A percentile compares a stretch with the other conserved stretches of the same genome.
These are phyloP conservation scores for Aspergillus sp. DNA, from an alignment of 2,329 filamentous ascomycete species.

Conservation along the genomic window DNA sequence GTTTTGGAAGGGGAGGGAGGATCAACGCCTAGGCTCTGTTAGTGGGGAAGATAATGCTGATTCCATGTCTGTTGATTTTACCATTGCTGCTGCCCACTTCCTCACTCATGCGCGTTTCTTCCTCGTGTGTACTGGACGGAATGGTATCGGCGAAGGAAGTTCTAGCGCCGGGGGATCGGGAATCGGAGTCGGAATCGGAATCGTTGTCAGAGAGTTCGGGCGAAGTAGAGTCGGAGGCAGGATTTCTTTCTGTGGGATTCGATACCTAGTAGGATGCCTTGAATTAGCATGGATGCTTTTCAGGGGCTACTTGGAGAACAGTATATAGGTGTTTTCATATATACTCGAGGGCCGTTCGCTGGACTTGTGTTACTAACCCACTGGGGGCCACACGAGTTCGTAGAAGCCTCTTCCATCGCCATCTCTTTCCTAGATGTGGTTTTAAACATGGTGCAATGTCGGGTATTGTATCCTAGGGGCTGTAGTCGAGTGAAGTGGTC, in stretches of 20 bases:
- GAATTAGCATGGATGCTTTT: background rate
- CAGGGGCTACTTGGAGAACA: background rate
- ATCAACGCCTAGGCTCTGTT: background rate
- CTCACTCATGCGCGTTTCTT: background rate
- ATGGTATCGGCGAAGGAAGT: background rate
- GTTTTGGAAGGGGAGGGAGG: background rate
- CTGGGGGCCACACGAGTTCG: background rate
- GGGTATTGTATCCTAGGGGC: too few species aligned
- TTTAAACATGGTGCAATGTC: background rate
- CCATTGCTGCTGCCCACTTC: background rate
- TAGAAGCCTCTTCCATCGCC: background rate
- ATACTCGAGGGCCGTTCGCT: background rate
- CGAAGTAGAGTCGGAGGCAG: background rate
- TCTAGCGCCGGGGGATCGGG: background rate
- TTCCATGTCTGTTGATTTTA: background rate
- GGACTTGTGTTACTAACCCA: background rate
- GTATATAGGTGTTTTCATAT: background rate
- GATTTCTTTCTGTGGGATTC: background rate
- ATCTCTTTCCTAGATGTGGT: background rate
- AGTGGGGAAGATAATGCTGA: background rate
- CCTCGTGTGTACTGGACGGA: background rate
- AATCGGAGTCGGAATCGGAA: background rate
- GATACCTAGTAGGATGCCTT: background rate
- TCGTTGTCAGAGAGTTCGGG: too few species aligned
- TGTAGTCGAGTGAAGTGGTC: background rate